Evolutionary conservation across 495 filamentous ascomycete genomes (phyloP).

Genomic region (Penicillium silybi): DNA sequence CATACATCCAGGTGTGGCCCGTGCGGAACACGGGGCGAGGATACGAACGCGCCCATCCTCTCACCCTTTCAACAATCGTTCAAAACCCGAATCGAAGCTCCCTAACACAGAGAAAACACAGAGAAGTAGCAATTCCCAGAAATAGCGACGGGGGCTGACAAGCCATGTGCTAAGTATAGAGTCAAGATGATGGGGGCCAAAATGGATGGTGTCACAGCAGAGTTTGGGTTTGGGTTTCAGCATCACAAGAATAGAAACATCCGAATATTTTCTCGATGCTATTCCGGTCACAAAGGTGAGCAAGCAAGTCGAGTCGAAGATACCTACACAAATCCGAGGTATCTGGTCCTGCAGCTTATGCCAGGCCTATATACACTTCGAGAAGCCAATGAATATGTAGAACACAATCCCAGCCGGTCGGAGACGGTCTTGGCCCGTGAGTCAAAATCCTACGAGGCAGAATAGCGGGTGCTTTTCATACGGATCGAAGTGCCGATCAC

Average conservation of each 20-base stretch:
- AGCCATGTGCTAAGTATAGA: no score
- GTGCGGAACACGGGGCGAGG: no score
- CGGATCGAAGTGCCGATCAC: not conserved
- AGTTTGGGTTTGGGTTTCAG: not conserved
- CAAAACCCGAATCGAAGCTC: no score
- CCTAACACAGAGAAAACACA: no score
- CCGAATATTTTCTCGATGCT: no score
- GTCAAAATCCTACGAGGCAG: slow-evolving; percentile 9
- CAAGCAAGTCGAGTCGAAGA: not conserved
- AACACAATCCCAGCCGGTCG: not conserved
- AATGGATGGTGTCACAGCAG: not conserved
- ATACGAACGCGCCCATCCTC: no score
- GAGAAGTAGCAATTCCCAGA: no score
- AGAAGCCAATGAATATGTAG: not conserved
- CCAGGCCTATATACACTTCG: not conserved
- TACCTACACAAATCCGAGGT: not conserved
- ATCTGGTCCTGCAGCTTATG: not conserved
- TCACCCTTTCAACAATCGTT: no score
- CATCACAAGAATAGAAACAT: not conserved
- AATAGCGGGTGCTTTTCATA: not conserved
- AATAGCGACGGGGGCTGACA: no score
- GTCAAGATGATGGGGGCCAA: no score
- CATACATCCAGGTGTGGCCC: no score
- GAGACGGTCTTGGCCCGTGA: not conserved
- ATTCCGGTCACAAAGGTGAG: not conserved